phyloP scores from a whole-genome alignment of 208 protist species.

The Crithidia sp. region DNA sequence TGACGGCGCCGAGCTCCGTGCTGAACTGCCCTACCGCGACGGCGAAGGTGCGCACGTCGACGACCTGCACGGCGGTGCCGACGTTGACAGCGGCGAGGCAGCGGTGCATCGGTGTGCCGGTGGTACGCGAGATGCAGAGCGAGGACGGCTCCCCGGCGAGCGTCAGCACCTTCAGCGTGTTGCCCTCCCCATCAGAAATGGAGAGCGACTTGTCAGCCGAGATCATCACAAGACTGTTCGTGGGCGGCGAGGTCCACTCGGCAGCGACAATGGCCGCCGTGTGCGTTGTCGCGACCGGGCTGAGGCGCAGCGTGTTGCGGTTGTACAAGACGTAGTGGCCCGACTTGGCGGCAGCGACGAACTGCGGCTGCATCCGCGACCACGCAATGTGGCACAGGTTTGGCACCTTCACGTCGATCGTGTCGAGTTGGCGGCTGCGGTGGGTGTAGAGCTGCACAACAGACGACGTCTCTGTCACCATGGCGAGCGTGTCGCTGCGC shows the following conservation, averaged over 20 bases:
- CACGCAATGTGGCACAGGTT: conserved; percentile 91
- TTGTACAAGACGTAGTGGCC: conserved; percentile 95
- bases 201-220: conserved; percentile 91
- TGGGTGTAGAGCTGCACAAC: conserved; percentile 86
- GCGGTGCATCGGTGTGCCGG: conserved; percentile 22
- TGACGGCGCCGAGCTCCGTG: conserved; percentile 68
- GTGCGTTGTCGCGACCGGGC: conserved; percentile 90
- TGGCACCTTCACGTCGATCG: conserved; percentile 88
- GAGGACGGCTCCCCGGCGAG: conserved; percentile 55
- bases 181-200: conserved; percentile 85
- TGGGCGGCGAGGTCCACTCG: conserved; percentile 72
- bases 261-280: conserved; percentile 88
- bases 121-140: conserved; percentile 62
- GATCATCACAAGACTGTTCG: conserved; percentile 82
- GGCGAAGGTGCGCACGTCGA: conserved; percentile 55
- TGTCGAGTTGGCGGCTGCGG: conserved; percentile 62
- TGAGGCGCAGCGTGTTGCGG: conserved; percentile 89
- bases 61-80: conserved; percentile 53
- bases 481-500: conserved; percentile 83
- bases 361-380: conserved; percentile 72
- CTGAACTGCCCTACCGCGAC: conserved; percentile 74
- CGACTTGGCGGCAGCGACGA: conserved; percentile 91
- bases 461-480: conserved; percentile 76
- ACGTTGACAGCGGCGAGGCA: conserved; percentile 71
- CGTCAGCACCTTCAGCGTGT: conserved; percentile 52